Base-by-base conservation (phyloP, 1,139 yeast genomes). In the Waltiozyma sp. region DNA sequence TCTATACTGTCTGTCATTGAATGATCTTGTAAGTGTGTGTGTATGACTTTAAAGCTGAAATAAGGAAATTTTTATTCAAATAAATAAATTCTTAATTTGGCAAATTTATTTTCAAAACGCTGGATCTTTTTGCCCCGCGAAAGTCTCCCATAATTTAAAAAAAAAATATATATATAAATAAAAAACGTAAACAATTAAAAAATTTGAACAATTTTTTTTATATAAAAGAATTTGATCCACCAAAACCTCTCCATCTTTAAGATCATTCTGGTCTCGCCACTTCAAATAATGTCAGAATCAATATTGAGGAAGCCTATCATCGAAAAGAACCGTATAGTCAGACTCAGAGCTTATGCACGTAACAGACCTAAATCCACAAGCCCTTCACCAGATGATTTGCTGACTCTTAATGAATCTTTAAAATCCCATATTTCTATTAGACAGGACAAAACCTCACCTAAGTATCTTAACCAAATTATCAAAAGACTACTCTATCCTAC, bases 391-490 rank as follows among this genome's bases (percentile, higher is more conserved):
- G 37, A 35, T 18, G 23, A 31, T 15, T 7, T 31, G 34, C 4
- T 35, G 11, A 18, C 37, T n/a, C 37, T 19, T 19, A 14, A 31
- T 31, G 34, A 31, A n/a, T 31, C 34, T n/a, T 10, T 31, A 18
- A 31, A 31, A n/a, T 14, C 18, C 9, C 34, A 31, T n/a, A n/a
- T 15, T 7, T 5, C 16, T 18, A 10, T 7, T 31, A 31, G 9
- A n/a, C 18, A n/a, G 18, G 23, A 18, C 23, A 35, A 48, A 40
- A 55, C 56, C 21, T 48, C 59, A 2, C 48, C 45, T 9, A 55
- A 49, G 21, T 58, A 57, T 36, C 42, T 55, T 3, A 42, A 59
- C 31, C 53, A 45, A 14, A 46, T 63, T 16, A 57, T 63, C n/a
- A 47, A 51, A 23, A 53, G 49, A 41, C 45, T 54, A 5, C 56